These are phyloP conservation scores for Tricholoma saponaceum DNA, from an alignment of 768 basidiomycete genomes.

Conservation along the genomic window DNA sequence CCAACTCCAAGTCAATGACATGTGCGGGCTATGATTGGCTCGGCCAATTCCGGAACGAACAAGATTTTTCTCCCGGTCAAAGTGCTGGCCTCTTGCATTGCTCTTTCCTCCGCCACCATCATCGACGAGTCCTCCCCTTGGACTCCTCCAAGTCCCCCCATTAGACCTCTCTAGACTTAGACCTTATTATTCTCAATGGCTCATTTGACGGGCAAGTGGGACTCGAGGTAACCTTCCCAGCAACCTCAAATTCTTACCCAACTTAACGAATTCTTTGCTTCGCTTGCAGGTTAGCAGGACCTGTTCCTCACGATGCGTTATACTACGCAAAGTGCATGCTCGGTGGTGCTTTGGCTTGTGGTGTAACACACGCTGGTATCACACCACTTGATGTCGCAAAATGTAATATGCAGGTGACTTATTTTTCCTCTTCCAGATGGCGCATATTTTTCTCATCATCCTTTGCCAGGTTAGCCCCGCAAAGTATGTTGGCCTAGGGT, in stretches of 20 bases:
- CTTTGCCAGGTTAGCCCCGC: slow-evolving; percentile 60
- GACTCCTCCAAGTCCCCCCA: slow-evolving; percentile 18
- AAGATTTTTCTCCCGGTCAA: slow-evolving; percentile 28
- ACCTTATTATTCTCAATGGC: slow-evolving; percentile 43
- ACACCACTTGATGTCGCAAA: slow-evolving; percentile 87
- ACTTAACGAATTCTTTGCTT: background rate
- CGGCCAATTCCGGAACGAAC: slow-evolving; percentile 35
- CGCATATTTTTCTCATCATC: background rate
- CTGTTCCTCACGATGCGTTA: slow-evolving; percentile 67
- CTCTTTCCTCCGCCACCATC: slow-evolving; percentile 23
- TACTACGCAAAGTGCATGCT: slow-evolving; percentile 89
- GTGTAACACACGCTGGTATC: slow-evolving; percentile 83
- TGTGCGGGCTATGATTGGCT: slow-evolving; percentile 31
- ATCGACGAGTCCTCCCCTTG: slow-evolving; percentile 17
- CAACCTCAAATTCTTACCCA: background rate
- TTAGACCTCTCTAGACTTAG: slow-evolving; percentile 32
- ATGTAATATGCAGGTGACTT: slow-evolving; percentile 84
- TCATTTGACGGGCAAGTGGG: slow-evolving; percentile 58
- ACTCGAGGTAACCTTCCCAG: slow-evolving; percentile 49
- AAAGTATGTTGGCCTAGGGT: slow-evolving; percentile 68
- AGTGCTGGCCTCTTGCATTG: slow-evolving; percentile 9
- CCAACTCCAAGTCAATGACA: no score
- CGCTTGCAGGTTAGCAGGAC: slow-evolving; percentile 52
- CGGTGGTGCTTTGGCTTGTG: slow-evolving; percentile 84
- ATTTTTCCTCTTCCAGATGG: background rate